Percentiles rank a stretch among this genome's conserved stretches.
phyloP scores from a whole-genome alignment of 176 grass and related monocot species.

The Triticum urartu region DNA sequence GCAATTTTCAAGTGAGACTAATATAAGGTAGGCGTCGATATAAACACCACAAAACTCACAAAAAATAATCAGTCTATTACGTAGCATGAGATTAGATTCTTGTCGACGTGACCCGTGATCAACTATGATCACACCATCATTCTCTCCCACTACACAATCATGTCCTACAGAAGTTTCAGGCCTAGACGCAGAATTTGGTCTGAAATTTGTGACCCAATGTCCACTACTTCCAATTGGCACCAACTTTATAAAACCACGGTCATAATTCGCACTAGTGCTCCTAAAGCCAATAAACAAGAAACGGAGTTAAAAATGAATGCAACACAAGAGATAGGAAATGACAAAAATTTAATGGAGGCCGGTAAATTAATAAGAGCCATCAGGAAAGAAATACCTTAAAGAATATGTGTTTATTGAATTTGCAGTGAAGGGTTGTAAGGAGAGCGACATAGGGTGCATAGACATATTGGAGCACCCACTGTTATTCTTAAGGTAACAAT shows the following conservation, averaged over 20 bases:
- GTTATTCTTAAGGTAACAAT: neutral
- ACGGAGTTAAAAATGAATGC: neutral
- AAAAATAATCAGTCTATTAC: constrained; percentile 38
- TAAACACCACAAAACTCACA: neutral
- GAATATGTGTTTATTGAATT: neutral
- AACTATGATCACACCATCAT: constrained; percentile 78
- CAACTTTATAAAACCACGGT: constrained; percentile 30
- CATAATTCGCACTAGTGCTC: constrained; percentile 16
- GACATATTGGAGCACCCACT: no score
- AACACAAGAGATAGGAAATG: neutral
- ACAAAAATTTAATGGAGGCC: neutral
- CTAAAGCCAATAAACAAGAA: constrained; percentile 30
- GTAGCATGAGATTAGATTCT: constrained; percentile 91
- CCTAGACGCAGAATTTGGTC: neutral
- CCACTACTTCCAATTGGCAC: constrained; percentile 20
- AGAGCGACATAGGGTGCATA: neutral
- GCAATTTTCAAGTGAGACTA: constrained; percentile 20
- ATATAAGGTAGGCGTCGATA: neutral
- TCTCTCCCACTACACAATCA: constrained; percentile 35
- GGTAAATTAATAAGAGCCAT: constrained; percentile 3
- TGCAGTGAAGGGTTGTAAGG: neutral
- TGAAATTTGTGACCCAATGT: constrained; percentile 26
- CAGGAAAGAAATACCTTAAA: neutral
- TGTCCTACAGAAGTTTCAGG: constrained; percentile 5
- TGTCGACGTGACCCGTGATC: constrained; percentile 87